These are phyloP conservation scores for Ehretia macrophylla DNA, from an alignment of 257 asterid genomes.

Conservation along the genomic window DNA sequence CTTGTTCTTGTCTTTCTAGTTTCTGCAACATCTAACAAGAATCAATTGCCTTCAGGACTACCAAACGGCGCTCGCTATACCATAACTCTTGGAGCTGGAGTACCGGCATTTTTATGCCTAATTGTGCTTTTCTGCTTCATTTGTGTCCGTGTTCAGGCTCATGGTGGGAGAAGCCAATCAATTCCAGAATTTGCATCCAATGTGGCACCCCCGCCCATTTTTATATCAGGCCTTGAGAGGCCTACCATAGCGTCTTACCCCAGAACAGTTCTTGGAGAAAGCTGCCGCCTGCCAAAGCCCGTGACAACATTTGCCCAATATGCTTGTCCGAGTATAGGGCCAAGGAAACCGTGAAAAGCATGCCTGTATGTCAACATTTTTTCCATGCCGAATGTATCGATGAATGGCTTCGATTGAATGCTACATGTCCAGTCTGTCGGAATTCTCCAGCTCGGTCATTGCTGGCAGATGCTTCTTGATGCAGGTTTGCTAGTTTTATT, in stretches of 20 bases:
- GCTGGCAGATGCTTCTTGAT: neutral
- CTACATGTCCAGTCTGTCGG: conserved; percentile 58
- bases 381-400: conserved; percentile 51
- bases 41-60: too few species aligned
- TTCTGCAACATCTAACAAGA: too few species aligned
- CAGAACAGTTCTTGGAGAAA: conserved; percentile 44
- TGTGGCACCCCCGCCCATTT: conserved; percentile 17
- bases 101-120: too few species aligned
- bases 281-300: conserved; percentile 44
- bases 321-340: conserved; percentile 46
- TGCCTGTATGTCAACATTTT: conserved; percentile 52
- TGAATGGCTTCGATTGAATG: too few species aligned
- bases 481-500: too few species aligned
- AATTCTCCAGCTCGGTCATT: conserved; percentile 26
- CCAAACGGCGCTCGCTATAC: too few species aligned
- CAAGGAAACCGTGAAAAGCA: conserved; percentile 40
- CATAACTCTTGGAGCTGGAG: too few species aligned
- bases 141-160: too few species aligned
- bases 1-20: too few species aligned
- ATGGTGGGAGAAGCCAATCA: conserved; percentile 13
- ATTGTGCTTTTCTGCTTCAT: too few species aligned
- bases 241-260: conserved; percentile 49
- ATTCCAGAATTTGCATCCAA: conserved; percentile 22
- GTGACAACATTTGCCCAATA: conserved; percentile 38
- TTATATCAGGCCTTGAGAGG: conserved; percentile 29